Base-by-base conservation (phyloP, 1,284 basidiomycete species). In the Microbotryum lychnidis-dioicae region DNA sequence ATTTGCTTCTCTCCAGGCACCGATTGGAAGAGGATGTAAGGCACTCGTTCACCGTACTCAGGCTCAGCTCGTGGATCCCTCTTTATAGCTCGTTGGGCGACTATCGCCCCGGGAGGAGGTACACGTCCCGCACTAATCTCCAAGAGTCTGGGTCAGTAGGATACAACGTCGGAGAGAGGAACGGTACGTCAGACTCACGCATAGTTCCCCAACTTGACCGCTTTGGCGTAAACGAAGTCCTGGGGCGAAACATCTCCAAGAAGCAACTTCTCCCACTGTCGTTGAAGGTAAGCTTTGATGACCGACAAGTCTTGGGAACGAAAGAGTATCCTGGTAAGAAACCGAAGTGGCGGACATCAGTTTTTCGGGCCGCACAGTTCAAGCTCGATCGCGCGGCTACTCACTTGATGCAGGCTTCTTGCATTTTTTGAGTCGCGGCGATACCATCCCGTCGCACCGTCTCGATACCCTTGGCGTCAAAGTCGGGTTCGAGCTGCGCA, bases 401-500 rank as follows among this genome's bases (percentile, higher is more conserved):
- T 71, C 71, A 92, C 91, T 91, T 94, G 61, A 96, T 75, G 70
- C 85, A 87, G 4, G 80, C 84, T 74, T 96, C 91, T 8, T 87
- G 84, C 82, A 96, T 91, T 77, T 93, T 94, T 70, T 84, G 82
- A 71, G 91, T 87, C 0, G 91, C 92, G 2, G 84, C 82, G 49
- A 92, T 84, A 7, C 90, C 90, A 72, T 98, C 96, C 57, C 94
- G 80, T 6, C 96, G 82, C 25, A 98, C 88, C 0, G 92, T 97
- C 76, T 98, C 96, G 62, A 98, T 97, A 0, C 94, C 96, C 75
- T 98, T 97, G 6, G 92, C 96, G 69, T 98, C 94, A 70, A 98
- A 97, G 0, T 78, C 79, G 0, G 92, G 89, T 56, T 87, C 84
- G 2, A 67, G 74, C 20, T 96, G 89, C 65, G 91, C 86, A 0